Evolutionary conservation across 176 grass and related monocot species (phyloP), one percentile per base, ranked within the genome.

Genomic region (Eremochloa ophiuroides): DNA sequence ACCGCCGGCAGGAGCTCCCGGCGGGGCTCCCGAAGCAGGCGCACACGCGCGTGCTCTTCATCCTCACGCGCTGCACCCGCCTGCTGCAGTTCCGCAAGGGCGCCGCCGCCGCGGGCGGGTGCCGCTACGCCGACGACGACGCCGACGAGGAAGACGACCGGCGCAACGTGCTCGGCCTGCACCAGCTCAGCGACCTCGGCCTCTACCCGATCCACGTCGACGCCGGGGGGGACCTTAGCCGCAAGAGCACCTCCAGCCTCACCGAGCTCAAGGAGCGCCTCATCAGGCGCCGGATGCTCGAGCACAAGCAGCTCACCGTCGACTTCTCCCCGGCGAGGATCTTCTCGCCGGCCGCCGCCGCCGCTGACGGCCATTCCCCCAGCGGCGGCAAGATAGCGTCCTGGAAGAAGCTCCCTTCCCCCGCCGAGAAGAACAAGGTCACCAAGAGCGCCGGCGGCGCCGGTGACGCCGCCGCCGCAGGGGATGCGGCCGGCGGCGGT

Each of bases 341-440:
- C 44, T 79, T 84, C 72, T 51, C 62, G 20, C 27, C 60, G 25
- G 29, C 29, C 10, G 29, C 3, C 7, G 69, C n/a, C 2, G 31
- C 22, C n/a, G 20, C 5, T 9, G n/a, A 38, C 11, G 77, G 67
- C 0, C n/a, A 69, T 0, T 80, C 77, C n/a, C 77, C 64, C 4
- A 20, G 16, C 60, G 78, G 82, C 75, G 78, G 82, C 75, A 91
- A 82, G 88, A 99, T 99, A 8, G 79, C 96, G 15, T 95, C 92
- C 0, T 99, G 96, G 96, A 99, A 99, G 82, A 99, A 99, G 87
- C 84, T 98, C n/a, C 93, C 95, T 1, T 95, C 95, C 23, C 87
- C 92, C 17, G 82, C 93, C 33, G 90, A 93, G 92, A 98, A 93
- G 83, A 91, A 69, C 69, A 86, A 63, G 68, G 83, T 43, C 23